Conservation (phyloP, 306 rosid species). For the Betula pendula region DNA sequence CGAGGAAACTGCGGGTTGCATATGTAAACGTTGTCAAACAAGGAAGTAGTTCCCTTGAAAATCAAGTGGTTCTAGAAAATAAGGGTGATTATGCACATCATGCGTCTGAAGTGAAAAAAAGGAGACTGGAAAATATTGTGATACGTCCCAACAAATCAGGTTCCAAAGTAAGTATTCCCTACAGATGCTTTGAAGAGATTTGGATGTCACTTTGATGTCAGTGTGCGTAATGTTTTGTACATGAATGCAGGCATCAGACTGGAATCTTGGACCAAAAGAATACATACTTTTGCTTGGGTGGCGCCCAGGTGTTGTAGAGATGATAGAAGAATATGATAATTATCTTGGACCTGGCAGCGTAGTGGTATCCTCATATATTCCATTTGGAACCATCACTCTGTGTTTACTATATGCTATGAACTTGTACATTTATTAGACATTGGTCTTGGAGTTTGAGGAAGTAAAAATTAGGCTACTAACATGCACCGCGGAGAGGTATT, state of each 20-base stretch:
- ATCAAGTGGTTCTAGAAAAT: slow-evolving; percentile 45
- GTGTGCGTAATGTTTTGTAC: neutral
- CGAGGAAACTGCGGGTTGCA: slow-evolving; percentile 31
- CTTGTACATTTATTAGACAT: neutral
- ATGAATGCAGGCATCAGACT: slow-evolving; percentile 65
- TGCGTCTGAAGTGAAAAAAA: slow-evolving; percentile 46
- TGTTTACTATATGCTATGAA: slow-evolving; percentile 3
- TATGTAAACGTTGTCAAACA: slow-evolving; percentile 34
- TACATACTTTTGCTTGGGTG: slow-evolving; percentile 89
- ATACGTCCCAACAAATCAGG: slow-evolving; percentile 64
- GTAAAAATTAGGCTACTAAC: neutral
- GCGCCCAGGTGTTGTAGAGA: slow-evolving; percentile 75
- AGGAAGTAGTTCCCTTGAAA: slow-evolving; percentile 38
- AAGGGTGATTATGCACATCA: slow-evolving; percentile 24
- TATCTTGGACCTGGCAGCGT: slow-evolving; percentile 98
- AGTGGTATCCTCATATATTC: slow-evolving; percentile 58
- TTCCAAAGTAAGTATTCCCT: slow-evolving; percentile 63
- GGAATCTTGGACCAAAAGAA: slow-evolving; percentile 77
- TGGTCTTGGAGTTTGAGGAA: neutral
- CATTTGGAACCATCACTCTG: neutral
- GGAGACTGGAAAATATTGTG: slow-evolving; percentile 56
- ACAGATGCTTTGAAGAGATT: slow-evolving; percentile 2
- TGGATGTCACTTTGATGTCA: slow-evolving; percentile 10
- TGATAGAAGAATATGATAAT: slow-evolving; percentile 93
- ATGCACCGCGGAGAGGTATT: neutral